These are phyloP conservation scores for Botrytis deweyae DNA, from an alignment of 2,329 filamentous ascomycete species.

Conservation along the genomic window DNA sequence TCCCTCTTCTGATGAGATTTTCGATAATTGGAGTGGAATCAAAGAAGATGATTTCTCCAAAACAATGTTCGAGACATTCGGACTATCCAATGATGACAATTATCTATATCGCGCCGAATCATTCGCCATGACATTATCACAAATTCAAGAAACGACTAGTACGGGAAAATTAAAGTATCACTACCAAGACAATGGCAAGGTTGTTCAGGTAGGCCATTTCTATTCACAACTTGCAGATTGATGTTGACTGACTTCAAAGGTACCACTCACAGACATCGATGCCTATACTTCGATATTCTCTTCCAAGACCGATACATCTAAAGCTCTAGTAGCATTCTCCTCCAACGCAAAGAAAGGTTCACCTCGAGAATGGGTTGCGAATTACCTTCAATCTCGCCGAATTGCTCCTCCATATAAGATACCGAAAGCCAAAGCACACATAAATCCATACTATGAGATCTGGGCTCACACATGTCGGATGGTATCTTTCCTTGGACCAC, in stretches of 20 bases:
- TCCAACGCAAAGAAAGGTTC: conserved; percentile 67
- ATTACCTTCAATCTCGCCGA: conserved; percentile 54
- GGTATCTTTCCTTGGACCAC: conserved; percentile 61
- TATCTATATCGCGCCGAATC: conserved; percentile 34
- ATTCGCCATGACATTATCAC: conserved; percentile 33
- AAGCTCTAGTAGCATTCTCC: conserved; percentile 60
- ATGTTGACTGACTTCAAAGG: conserved; percentile 29
- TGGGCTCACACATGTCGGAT: conserved; percentile 64
- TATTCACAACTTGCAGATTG: neutral
- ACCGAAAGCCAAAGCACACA: conserved; percentile 48
- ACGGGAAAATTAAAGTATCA: conserved; percentile 29
- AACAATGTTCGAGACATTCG: conserved; percentile 31
- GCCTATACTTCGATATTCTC: conserved; percentile 68
- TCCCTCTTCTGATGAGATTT: conserved; percentile 29
- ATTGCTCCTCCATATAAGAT: conserved; percentile 48
- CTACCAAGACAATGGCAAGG: conserved; percentile 32
- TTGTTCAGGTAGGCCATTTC: conserved; percentile 24
- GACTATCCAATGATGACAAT: conserved; percentile 28
- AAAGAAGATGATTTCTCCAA: conserved; percentile 28
- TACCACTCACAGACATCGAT: conserved; percentile 52
- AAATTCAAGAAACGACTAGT: conserved; percentile 28
- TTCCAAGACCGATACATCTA: conserved; percentile 56
- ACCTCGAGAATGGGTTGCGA: conserved; percentile 55
- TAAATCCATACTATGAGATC: conserved; percentile 67
- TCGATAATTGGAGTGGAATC: conserved; percentile 31